Percentiles rank a stretch among this genome's conserved stretches.
Conservation (phyloP, 805 yeast species). For the Ogataea philodendri region DNA sequence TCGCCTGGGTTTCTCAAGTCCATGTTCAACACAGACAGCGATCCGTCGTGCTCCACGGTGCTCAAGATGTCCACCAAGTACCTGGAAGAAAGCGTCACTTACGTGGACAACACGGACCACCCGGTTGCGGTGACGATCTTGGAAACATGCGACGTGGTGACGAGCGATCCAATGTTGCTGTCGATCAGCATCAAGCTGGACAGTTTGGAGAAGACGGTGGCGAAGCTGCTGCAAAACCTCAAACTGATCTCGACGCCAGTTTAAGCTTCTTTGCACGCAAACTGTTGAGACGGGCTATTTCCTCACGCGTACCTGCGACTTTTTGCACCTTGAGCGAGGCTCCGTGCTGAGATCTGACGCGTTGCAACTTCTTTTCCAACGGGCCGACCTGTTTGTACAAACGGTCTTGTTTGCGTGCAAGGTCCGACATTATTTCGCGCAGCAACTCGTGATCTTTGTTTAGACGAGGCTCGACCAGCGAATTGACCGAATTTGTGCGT, state of each 20-base stretch:
- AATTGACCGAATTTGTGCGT: constrained; percentile 38
- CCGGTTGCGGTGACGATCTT: constrained; percentile 56
- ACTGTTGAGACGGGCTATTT: constrained; percentile 21
- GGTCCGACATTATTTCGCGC: constrained; percentile 30
- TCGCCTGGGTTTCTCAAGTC: constrained; percentile 20
- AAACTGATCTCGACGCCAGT: constrained; percentile 10
- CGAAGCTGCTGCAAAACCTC: constrained; percentile 31
- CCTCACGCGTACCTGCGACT: constrained; percentile 29
- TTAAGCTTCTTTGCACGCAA: constrained; percentile 17
- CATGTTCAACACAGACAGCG: constrained; percentile 24
- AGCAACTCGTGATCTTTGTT: constrained; percentile 32
- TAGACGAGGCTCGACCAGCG: constrained; percentile 44
- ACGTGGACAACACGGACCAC: constrained; percentile 37
- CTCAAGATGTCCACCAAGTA: constrained; percentile 46
- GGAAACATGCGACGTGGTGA: constrained; percentile 56
- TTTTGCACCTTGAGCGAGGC: constrained; percentile 34
- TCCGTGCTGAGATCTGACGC: constrained; percentile 44
- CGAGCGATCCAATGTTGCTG: constrained; percentile 66
- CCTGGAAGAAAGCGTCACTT: constrained; percentile 63
- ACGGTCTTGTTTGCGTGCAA: constrained; percentile 38
- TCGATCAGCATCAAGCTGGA: constrained; percentile 63
- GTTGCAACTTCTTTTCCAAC: constrained; percentile 28
- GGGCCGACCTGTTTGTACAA: constrained; percentile 26
- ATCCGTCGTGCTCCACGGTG: constrained; percentile 35
- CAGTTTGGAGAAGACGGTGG: constrained; percentile 52